Conservation (phyloP, 164 flowering plant genomes). For the Tetrastigma voinierianum region DNA sequence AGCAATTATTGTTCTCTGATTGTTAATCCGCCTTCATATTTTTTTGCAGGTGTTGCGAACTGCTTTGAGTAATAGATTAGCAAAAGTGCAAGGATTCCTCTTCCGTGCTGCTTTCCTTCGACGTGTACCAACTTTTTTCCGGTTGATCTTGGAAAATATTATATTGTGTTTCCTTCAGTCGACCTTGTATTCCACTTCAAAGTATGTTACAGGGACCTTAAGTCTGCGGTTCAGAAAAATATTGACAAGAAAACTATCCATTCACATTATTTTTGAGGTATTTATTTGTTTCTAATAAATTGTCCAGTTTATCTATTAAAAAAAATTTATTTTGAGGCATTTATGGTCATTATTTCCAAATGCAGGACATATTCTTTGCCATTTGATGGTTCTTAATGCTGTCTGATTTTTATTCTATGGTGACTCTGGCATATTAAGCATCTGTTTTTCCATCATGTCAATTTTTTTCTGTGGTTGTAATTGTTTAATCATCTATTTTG, state of each 20-base stretch:
- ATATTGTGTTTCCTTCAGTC: constrained; percentile 90
- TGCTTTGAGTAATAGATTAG: constrained; percentile 89
- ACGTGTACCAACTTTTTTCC: constrained; percentile 80
- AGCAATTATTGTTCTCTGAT: background rate
- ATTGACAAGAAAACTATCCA: constrained; percentile 85
- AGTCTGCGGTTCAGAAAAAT: constrained; percentile 88
- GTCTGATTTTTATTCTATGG: background rate
- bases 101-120: constrained; percentile 97
- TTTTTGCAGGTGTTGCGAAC: constrained; percentile 79
- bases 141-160: constrained; percentile 84
- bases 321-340: constrained; percentile 98
- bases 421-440: background rate
- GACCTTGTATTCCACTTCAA: constrained; percentile 82
- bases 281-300: too few species aligned
- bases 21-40: background rate
- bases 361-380: background rate
- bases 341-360: background rate
- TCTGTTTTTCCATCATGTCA: too few species aligned
- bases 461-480: too few species aligned
- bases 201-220: constrained; percentile 84
- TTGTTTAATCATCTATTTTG: too few species aligned
- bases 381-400: background rate
- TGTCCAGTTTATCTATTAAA: too few species aligned
- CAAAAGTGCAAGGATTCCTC: constrained; percentile 97
- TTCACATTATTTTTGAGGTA: constrained; percentile 94